phyloP scores from a whole-genome alignment of 75 land plant genomes.

The Pinus taeda region DNA sequence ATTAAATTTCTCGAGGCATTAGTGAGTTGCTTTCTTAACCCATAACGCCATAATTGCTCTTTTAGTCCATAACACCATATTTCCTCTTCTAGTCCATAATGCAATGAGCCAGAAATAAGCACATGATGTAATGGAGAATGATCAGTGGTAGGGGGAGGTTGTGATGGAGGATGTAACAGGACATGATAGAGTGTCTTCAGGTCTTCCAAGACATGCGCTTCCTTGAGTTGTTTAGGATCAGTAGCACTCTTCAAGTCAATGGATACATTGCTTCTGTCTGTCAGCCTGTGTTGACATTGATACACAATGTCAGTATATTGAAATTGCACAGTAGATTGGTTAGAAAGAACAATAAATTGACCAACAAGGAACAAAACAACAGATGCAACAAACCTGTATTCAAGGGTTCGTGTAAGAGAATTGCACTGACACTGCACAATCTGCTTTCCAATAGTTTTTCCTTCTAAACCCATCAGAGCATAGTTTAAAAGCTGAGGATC shows the following conservation, averaged over 20 bases:
- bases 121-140: not conserved
- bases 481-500: conserved; percentile 61
- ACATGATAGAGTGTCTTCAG: conserved; percentile 43
- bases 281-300: conserved; percentile 1
- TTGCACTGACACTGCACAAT: conserved; percentile 46
- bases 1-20: conserved; percentile 50
- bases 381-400: conserved; percentile 49
- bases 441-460: conserved; percentile 34
- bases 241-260: not conserved
- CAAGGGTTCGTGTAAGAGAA: conserved; percentile 42
- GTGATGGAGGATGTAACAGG: conserved; percentile 37
- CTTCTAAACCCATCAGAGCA: conserved; percentile 50
- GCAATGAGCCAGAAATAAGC: too few relatives aligned
- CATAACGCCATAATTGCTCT: not conserved
- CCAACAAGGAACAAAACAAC: not conserved
- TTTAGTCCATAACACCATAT: too few relatives aligned
- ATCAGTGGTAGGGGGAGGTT: conserved; percentile 28
- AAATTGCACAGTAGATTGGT: not conserved
- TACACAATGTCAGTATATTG: not conserved
- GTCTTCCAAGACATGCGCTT: conserved; percentile 34
- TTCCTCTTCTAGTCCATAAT: too few relatives aligned
- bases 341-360: not conserved
- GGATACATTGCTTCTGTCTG: not conserved
- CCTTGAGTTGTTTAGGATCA: conserved; percentile 8
- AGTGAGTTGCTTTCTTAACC: conserved; percentile 5